These are phyloP conservation scores for Camellia lanceoleosa DNA, from an alignment of 148 eudicot genomes.

Conservation along the genomic window DNA sequence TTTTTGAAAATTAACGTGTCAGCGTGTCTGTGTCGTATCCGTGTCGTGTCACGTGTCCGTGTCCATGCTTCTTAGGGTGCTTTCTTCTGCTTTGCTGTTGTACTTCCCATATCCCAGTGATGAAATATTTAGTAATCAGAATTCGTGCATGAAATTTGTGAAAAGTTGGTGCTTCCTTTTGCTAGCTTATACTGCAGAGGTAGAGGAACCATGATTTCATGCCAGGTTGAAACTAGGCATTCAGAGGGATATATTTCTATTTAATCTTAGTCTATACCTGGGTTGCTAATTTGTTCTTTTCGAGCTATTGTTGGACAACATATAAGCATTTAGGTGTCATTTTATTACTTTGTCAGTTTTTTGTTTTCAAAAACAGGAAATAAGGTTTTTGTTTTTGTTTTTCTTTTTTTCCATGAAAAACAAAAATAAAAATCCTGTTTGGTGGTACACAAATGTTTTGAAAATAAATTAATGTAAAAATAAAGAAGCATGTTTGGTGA, in stretches of 20 bases:
- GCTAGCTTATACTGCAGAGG: slow-evolving; percentile 11
- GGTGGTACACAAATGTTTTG: too few relatives aligned
- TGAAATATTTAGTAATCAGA: slow-evolving; percentile 42
- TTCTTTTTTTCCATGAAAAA: too few relatives aligned
- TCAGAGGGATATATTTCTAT: slow-evolving; percentile 27
- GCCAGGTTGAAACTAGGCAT: slow-evolving; percentile 33
- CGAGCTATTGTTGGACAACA: not conserved
- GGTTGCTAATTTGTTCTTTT: not conserved
- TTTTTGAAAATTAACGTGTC: too few relatives aligned
- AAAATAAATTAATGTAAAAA: too few relatives aligned
- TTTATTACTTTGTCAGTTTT: too few relatives aligned
- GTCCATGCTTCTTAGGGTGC: too few relatives aligned
- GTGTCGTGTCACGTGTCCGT: too few relatives aligned
- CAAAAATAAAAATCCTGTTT: too few relatives aligned
- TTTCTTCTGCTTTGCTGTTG: not conserved
- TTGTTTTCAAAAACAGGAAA: too few relatives aligned
- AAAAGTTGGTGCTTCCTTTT: slow-evolving; percentile 31
- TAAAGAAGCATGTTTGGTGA: too few relatives aligned
- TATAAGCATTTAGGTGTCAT: not conserved
- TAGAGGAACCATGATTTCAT: slow-evolving; percentile 28
- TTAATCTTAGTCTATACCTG: not conserved
- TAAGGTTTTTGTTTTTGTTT: too few relatives aligned
- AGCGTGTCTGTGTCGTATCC: too few relatives aligned
- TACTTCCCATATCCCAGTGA: slow-evolving; percentile 25
- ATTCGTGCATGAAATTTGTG: slow-evolving; percentile 2